These are phyloP conservation scores for Niveomyces coronatus DNA, from an alignment of 2,329 filamentous ascomycete genomes.

Conservation along the genomic window DNA sequence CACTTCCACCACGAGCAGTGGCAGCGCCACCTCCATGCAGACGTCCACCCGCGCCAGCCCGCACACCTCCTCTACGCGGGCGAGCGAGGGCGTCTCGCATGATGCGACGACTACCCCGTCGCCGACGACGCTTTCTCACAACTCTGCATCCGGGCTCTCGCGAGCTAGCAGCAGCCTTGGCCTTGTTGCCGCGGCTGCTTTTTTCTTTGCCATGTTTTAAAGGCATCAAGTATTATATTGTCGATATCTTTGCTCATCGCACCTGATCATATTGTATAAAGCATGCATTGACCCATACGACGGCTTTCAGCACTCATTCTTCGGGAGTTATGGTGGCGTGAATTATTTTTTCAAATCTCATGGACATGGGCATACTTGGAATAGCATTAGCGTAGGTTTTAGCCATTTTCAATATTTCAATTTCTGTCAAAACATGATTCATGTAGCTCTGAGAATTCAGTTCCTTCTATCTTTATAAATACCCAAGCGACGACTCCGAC, in stretches of 20 bases:
- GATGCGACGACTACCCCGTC: constrained; percentile 1
- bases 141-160: not conserved
- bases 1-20: not conserved
- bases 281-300: too few species aligned
- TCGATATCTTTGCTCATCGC: not conserved
- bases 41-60: too few species aligned
- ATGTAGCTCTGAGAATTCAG: too few species aligned
- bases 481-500: too few species aligned
- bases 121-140: not conserved
- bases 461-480: too few species aligned
- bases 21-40: not conserved
- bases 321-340: too few species aligned
- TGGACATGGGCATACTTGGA: too few species aligned
- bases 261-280: not conserved
- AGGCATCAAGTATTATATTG: not conserved
- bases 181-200: not conserved
- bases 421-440: too few species aligned
- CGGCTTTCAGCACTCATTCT: too few species aligned
- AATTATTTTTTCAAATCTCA: too few species aligned
- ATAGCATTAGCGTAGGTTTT: too few species aligned
- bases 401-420: too few species aligned
- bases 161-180: not conserved
- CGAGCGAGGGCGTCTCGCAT: constrained; percentile 3
- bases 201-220: constrained; percentile 1
- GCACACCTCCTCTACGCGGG: not conserved